Evolutionary conservation across 768 basidiomycete genomes (phyloP), one percentile per base, ranked within the genome.

Genomic region (Fistulinella prunicolor): DNA sequence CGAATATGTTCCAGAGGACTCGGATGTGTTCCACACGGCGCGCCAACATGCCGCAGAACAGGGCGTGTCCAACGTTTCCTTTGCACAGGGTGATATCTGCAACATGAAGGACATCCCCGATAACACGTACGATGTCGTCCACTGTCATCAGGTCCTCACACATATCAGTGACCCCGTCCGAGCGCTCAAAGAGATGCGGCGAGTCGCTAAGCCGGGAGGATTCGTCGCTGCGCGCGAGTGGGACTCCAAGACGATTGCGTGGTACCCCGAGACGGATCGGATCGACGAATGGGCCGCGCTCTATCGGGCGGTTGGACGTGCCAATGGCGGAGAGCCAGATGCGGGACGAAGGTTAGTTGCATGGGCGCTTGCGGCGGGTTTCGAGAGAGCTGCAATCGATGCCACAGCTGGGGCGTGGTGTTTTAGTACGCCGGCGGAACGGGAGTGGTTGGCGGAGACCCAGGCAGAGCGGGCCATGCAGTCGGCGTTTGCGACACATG

Each of bases 81-180:
- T 77, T 51, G 30, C 47, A 20, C 45, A 58, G 8, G 79, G 70
- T n/a, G 70, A 78, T 50, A 67, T 67, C 3, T 59, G 64, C 47
- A 42, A 58, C 14, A 61, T 79, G 4, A 55, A 54, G 10, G 73
- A 69, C 50, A 59, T 69, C 6, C 74, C 78, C 48, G 58, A 52
- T 22, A 13, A 16, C 2, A 56, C 66, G 6, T 80, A 78, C 59
- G 78, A 79, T 61, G 68, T 79, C 55, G 74, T 77, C 3, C 73
- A 75, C 54, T 68, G 72, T 19, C 75, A 77, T 48, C 76, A 78
- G 54, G 76, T 79, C 6, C 63, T 80, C 3, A 71, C 75, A 53
- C 79, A 79, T 61, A 54, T 80, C 40, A 38, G 51, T 2, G 70
- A 77, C 43, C 73, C 76, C 1, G 60, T 74, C 10, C 40, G 38